A percentile compares a stretch with the other conserved stretches of the same genome.
Evolutionary conservation across 129 eudicot species (phyloP).

Genomic region (Silybum marianum): DNA sequence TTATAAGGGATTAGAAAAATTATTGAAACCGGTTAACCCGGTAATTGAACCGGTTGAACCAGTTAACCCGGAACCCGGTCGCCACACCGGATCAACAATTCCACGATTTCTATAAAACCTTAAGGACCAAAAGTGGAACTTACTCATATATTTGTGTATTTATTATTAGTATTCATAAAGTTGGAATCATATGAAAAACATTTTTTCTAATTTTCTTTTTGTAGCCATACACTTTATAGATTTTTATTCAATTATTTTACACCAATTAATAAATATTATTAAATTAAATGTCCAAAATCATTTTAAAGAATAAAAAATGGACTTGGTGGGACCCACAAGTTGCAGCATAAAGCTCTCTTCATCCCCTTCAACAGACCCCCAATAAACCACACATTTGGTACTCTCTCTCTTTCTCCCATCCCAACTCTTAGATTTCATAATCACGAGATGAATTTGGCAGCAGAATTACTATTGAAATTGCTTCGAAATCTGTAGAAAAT

Average conservation of each 20-base stretch:
- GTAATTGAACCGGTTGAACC: too few species aligned
- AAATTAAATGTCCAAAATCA: not conserved
- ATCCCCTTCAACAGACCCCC: slow-evolving; percentile 10
- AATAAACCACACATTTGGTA: slow-evolving; percentile 7
- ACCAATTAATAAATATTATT: too few species aligned
- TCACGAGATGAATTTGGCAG: slow-evolving; percentile 16
- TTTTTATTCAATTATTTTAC: not conserved
- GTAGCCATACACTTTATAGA: not conserved
- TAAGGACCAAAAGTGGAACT: too few species aligned
- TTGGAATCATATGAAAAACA: not conserved
- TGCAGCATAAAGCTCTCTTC: slow-evolving; percentile 14
- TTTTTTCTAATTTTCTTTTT: not conserved
- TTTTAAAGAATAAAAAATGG: not conserved
- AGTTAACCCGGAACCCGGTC: too few species aligned
- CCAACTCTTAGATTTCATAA: not conserved
- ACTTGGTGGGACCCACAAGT: slow-evolving; percentile 16
- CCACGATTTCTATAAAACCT: too few species aligned
- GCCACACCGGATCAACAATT: not conserved
- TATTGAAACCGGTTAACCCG: too few species aligned
- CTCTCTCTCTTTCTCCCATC: slow-evolving; percentile 12
- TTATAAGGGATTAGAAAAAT: too few species aligned
- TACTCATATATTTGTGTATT: too few species aligned
- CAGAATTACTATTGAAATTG: not conserved
- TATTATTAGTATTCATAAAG: not conserved
- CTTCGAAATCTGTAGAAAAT: slow-evolving; percentile 6